These are phyloP conservation scores for Nemania serpens DNA, from an alignment of 2,329 filamentous ascomycete species.

Conservation along the genomic window DNA sequence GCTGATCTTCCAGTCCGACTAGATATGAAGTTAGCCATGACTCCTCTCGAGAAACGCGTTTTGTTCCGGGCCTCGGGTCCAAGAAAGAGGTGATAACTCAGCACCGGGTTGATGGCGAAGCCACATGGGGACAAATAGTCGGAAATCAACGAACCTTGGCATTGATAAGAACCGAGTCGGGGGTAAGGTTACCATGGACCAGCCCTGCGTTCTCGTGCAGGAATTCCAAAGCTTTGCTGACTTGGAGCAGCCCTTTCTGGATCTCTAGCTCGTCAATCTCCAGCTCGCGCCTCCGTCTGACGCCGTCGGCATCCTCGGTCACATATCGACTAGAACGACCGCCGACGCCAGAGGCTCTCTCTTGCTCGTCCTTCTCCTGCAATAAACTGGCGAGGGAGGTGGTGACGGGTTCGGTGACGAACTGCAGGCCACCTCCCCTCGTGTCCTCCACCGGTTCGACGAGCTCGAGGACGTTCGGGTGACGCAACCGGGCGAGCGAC, in stretches of 20 bases:
- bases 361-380: constrained; percentile 87
- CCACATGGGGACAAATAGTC: not conserved
- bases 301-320: constrained; percentile 77
- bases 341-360: constrained; percentile 68
- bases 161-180: constrained; percentile 92
- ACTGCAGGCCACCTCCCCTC: constrained; percentile 87
- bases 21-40: constrained; percentile 40
- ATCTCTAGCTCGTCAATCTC: constrained; percentile 98
- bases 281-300: constrained; percentile 74
- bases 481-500: constrained; percentile 82
- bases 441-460: constrained; percentile 96
- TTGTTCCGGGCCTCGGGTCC: not conserved
- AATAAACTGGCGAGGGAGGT: constrained; percentile 83
- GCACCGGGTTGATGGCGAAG: not conserved
- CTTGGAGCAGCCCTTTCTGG: constrained; percentile 91
- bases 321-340: constrained; percentile 79
- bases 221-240: constrained; percentile 93
- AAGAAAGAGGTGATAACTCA: not conserved
- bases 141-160: constrained; percentile 67
- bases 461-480: constrained; percentile 90
- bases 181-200: constrained; percentile 92
- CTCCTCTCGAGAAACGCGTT: not conserved
- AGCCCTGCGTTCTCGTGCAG: constrained; percentile 92
- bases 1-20: constrained; percentile 98
- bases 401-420: constrained; percentile 90